Percentiles rank a stretch among this genome's conserved stretches.
These are phyloP conservation scores for Chamaecyparis obtusa DNA, from an alignment of 75 land plant genomes.

Conservation along the genomic window DNA sequence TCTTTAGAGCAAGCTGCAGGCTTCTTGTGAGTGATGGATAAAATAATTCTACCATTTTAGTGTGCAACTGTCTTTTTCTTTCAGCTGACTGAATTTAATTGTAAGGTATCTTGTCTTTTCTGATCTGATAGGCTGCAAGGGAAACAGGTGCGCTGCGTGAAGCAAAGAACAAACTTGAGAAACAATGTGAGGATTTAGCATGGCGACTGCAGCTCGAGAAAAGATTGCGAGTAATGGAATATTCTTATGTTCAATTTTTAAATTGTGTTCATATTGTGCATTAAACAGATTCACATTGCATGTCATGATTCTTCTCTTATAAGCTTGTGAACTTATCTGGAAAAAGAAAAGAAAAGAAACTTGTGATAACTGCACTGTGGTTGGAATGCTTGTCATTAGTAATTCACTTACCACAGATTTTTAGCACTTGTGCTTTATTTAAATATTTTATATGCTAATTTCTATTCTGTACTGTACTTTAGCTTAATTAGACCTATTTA, in stretches of 20 bases:
- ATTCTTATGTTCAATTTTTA: background rate
- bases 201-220: constrained; percentile 88
- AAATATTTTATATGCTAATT: background rate
- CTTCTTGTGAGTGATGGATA: background rate
- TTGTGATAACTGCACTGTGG: background rate
- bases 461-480: background rate
- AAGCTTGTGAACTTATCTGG: background rate
- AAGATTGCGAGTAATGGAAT: constrained; percentile 57
- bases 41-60: background rate
- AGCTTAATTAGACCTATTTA: background rate
- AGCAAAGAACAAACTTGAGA: constrained; percentile 93
- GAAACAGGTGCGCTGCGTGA: constrained; percentile 94
- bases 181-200: constrained; percentile 85
- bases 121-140: constrained; percentile 75
- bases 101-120: background rate
- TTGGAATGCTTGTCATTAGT: background rate
- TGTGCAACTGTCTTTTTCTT: background rate
- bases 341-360: too few species aligned
- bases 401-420: background rate
- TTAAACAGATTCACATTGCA: background rate
- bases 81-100: background rate
- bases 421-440: background rate
- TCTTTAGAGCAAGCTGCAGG: background rate
- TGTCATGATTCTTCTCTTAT: background rate
- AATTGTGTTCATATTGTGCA: background rate